Conservation (phyloP, 495 filamentous ascomycete species). For the Neurospora sp. region DNA sequence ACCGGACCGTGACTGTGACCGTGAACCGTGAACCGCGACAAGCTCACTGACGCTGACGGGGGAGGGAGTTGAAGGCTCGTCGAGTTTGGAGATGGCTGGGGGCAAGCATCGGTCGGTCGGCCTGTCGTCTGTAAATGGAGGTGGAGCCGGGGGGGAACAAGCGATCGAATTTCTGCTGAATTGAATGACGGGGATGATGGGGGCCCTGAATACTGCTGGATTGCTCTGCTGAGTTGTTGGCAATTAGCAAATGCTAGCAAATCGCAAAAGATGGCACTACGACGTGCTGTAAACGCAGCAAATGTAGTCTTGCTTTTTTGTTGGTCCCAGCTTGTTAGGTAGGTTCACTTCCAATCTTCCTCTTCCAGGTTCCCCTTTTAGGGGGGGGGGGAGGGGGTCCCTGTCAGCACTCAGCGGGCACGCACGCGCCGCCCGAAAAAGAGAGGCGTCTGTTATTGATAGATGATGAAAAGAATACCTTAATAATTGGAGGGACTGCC, state of each 20-base stretch:
- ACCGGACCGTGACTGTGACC: background rate
- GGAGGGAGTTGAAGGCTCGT: conserved; percentile 20
- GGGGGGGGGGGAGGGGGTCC: background rate
- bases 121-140: conserved; percentile 4
- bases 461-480: background rate
- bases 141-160: conserved; percentile 17
- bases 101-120: conserved; percentile 20
- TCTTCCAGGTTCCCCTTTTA: background rate
- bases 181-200: background rate
- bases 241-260: background rate
- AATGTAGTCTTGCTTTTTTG: background rate
- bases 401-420: background rate
- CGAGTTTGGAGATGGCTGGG: conserved; percentile 28
- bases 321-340: background rate
- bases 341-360: background rate
- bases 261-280: background rate
- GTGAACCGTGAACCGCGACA: background rate
- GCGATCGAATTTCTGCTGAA: conserved; percentile 22
- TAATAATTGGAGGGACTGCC: background rate
- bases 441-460: background rate
- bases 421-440: background rate
- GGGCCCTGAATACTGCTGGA: background rate
- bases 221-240: background rate
- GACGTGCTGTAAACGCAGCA: background rate
- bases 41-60: conserved; percentile 3